Base-by-base conservation (phyloP, 257 asterid species). In the Capsicum chinense region DNA sequence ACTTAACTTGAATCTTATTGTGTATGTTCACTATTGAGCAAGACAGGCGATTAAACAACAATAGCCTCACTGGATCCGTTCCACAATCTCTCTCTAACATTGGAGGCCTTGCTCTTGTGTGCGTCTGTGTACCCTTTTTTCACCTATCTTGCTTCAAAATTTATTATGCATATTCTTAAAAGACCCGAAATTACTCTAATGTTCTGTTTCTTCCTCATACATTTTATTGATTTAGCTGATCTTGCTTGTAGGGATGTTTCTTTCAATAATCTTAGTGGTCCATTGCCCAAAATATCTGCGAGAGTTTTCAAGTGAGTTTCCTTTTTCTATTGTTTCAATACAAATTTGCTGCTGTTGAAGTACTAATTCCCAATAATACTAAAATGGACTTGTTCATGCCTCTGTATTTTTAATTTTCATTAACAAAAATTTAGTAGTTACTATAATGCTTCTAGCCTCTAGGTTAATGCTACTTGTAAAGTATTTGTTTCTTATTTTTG, bases 1-100 rank as follows among this genome's bases (percentile, higher is more conserved):
- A 21, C 62, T 50, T 13, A 14, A 74, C 62, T 74, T 74, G 81
- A 74, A 50, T 26, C 62, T 74, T 13, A 74, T 50, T 52, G 47
- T 74, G 81, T 50, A 48, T 17, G 83, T 67, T 74, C 80, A 54
- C 83, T 81, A 87, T 87, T 86, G 91, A 86, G 90, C 91, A 90
- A 89, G 90, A 80, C 93, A 97, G 99, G 89, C 97, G 97, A 85
- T 95, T 97, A 71, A 95, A 93, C 94, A 97, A 97, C 93, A 95
- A 97, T 88, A 97, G 95, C 90, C 91, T 97, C 82, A 87, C 62
- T 26, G 81, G 81, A 74, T 50, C 47, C 62, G 50, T 74, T 74
- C 81, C 81, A 50, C 81, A 50, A 74, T 50, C 62, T 64, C 90
- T 97, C 59, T 91, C 96, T 48, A 87, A 87, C 70, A 86, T 91